A percentile compares a stretch with the other conserved stretches of the same genome.
phyloP scores from a whole-genome alignment of 345 rosid genomes.

The Excoecaria agallocha region DNA sequence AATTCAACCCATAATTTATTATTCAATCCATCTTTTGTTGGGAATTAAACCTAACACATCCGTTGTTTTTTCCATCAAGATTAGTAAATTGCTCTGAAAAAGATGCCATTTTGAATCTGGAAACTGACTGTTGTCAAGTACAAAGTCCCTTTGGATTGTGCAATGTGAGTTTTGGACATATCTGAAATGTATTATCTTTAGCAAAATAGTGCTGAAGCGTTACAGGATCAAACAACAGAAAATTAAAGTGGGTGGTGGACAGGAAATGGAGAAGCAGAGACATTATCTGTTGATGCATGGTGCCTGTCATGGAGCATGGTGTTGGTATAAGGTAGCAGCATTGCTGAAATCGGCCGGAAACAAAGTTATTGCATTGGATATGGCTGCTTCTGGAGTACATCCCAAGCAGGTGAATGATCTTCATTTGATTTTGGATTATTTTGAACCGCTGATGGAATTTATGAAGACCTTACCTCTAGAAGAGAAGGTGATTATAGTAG shows the following conservation, averaged over 20 bases:
- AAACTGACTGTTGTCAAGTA: not conserved
- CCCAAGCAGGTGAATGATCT: conserved; percentile 27
- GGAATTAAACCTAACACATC: too few species aligned
- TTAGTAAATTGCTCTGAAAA: not conserved
- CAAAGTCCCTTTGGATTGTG: not conserved
- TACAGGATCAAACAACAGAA: not conserved
- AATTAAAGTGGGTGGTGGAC: not conserved
- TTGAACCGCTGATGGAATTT: conserved; percentile 36
- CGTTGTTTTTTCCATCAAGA: too few species aligned
- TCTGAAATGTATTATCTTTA: not conserved
- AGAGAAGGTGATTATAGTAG: conserved; percentile 43
- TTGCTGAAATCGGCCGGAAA: conserved; percentile 26
- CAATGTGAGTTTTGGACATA: not conserved
- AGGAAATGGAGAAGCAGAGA: not conserved
- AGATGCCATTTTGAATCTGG: not conserved
- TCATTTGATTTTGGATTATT: conserved; percentile 25
- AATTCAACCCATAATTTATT: too few species aligned
- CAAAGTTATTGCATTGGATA: conserved; percentile 31
- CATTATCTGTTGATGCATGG: conserved; percentile 32
- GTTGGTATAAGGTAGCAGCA: conserved; percentile 38
- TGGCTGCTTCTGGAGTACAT: conserved; percentile 32
- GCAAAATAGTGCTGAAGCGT: not conserved
- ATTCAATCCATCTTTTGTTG: too few species aligned
- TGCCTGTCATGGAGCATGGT: conserved; percentile 37
- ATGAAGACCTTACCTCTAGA: conserved; percentile 25